These are phyloP conservation scores for Malus hybrid DNA, from an alignment of 331 rosid species.

Conservation along the genomic window DNA sequence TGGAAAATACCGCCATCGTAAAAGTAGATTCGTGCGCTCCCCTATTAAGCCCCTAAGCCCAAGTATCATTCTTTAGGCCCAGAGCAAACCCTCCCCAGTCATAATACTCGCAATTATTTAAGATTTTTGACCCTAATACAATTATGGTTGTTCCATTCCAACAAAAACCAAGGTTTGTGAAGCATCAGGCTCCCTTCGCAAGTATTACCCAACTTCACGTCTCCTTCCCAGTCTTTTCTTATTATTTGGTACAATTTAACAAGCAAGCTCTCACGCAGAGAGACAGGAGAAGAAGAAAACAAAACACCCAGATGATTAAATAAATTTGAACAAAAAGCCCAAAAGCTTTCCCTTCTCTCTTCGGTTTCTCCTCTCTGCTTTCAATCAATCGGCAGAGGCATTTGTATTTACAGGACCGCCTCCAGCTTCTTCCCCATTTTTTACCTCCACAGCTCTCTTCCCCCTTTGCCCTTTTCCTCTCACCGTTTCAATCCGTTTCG, in stretches of 20 bases:
- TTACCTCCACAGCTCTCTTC: neutral
- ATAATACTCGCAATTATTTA: neutral
- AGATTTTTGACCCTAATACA: neutral
- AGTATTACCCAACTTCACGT: constrained; percentile 23
- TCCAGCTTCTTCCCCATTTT: neutral
- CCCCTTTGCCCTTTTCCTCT: neutral
- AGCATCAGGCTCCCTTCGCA: neutral
- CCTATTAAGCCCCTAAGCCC: constrained; percentile 2
- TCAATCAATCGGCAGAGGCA: neutral
- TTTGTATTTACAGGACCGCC: neutral
- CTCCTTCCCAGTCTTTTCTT: constrained; percentile 2
- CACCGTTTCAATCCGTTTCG: constrained; percentile 1
- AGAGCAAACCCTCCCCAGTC: neutral
- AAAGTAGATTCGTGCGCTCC: constrained; percentile 37
- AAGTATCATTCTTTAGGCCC: too few species aligned
- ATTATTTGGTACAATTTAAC: neutral
- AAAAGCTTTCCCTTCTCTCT: neutral
- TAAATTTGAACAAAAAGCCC: neutral
- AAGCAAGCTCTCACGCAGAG: neutral
- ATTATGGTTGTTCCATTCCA: neutral
- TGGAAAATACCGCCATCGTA: too few species aligned
- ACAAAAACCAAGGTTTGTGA: neutral
- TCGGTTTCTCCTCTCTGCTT: constrained; percentile 18
- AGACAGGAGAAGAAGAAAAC: neutral
- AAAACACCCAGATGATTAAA: neutral